Evolutionary conservation across 257 asterid genomes (phyloP).

Genomic region (Nicotiana noctiflora): DNA sequence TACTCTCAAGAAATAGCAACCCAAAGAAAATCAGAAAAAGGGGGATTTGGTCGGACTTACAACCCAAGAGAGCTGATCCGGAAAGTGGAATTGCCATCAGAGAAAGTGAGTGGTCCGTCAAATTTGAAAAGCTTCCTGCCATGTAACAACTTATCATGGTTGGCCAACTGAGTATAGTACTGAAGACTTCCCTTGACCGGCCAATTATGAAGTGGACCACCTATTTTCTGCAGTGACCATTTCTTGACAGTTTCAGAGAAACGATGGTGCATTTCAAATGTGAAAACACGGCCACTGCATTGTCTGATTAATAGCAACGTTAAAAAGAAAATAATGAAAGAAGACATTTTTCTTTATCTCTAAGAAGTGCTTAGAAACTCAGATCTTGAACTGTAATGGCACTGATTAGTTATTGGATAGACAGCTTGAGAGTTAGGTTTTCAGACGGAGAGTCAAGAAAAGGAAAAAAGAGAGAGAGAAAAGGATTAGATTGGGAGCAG

Average conservation of each 20-base stretch:
- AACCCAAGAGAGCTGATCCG: slow-evolving; percentile 71
- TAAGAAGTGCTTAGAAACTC: background rate
- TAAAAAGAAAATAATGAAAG: slow-evolving; percentile 22
- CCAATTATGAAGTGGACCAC: slow-evolving; percentile 31
- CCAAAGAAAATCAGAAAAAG: background rate
- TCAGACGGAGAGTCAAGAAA: background rate
- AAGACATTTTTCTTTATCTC: slow-evolving; percentile 29
- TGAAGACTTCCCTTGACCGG: slow-evolving; percentile 51
- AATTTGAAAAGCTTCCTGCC: slow-evolving; percentile 37
- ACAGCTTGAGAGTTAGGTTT: background rate
- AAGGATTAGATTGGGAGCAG: background rate
- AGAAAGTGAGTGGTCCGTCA: slow-evolving; percentile 48
- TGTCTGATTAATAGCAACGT: slow-evolving; percentile 14
- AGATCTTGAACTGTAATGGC: slow-evolving; percentile 12
- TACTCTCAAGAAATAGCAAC: background rate
- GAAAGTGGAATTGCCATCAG: slow-evolving; percentile 61
- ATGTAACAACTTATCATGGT: slow-evolving; percentile 44
- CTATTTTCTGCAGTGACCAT: slow-evolving; percentile 28
- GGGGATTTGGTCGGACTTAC: slow-evolving; percentile 26
- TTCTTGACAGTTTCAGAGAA: slow-evolving; percentile 69
- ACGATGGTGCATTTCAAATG: slow-evolving; percentile 79
- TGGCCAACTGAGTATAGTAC: slow-evolving; percentile 48
- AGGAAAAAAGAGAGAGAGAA: background rate
- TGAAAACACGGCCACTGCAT: slow-evolving; percentile 42
- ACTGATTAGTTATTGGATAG: background rate